Base-by-base conservation (phyloP, 2,329 filamentous ascomycete species). In the Daldinia sp. region DNA sequence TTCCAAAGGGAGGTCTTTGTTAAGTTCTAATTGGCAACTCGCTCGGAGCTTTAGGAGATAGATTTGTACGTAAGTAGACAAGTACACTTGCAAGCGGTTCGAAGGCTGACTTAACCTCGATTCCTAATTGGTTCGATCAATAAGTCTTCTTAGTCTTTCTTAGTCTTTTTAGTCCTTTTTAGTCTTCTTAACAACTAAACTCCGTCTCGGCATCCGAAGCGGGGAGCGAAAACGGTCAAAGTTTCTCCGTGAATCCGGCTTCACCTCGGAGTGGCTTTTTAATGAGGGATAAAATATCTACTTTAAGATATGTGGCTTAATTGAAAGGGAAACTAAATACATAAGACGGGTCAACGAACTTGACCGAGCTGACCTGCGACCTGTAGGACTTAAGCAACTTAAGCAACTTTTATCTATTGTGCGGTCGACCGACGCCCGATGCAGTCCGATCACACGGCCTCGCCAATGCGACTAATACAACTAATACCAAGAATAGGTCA, bases 121-220 rank as follows among this genome's bases (percentile, higher is more conserved):
- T 32, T 11, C 29, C 6, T 32, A 32, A 32, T 7, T 7, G 29
- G 11, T 11, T 32, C 29, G 29, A n/a, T 11, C 29, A 11, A 32
- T 11, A 32, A 32, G 29, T 32, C 6, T 32, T 32, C 15, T 8
- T 47, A 3, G 15, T 32, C 25, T 21, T 15, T 8, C 27, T 32
- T 21, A n/a, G n/a, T 7, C n/a, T 21, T 8, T 13, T 30, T 48
- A 11, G 25, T 19, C 17, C 8, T 7, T 30, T 17, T 1, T 17
- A 29, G 27, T 30, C 17, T 48, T 21, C 19, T n/a, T 32, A 2
- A 48, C 3, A 27, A 30, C n/a, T 11, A 19, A 64, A 13, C 25
- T 51, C 51, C 45, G 45, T 29, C 27, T 48, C 45, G 45, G 45
- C 15, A 10, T 15, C 45, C 45, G 45, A 48, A 10, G 17, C 45